Evolutionary conservation across 2,329 filamentous ascomycete species (phyloP).

Genomic region (Claviceps sp.): DNA sequence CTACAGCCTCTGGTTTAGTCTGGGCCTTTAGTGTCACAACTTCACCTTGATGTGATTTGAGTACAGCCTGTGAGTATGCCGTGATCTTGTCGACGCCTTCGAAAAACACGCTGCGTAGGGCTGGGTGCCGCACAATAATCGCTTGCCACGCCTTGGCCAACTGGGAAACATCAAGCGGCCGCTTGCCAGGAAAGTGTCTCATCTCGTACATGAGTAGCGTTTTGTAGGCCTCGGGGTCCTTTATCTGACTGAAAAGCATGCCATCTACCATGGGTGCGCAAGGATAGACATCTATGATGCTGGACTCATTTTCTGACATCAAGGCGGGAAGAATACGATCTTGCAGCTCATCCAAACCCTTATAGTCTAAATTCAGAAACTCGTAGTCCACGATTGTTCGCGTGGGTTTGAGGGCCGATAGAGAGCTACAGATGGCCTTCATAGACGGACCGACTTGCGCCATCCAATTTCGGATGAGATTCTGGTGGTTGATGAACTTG

Average conservation of each 20-base stretch:
- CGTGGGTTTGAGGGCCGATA: neutral
- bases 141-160: constrained; percentile 9
- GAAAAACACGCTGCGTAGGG: constrained; percentile 6
- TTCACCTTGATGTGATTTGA: neutral
- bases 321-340: constrained; percentile 10
- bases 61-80: constrained; percentile 4
- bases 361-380: constrained; percentile 12
- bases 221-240: constrained; percentile 8
- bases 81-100: constrained; percentile 1
- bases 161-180: constrained; percentile 1
- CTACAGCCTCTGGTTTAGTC: neutral
- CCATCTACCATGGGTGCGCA: constrained; percentile 25
- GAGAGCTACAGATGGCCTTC: neutral
- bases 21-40: neutral
- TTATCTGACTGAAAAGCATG: constrained; percentile 20
- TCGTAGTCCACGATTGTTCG: constrained; percentile 1
- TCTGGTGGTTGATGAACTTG: constrained; percentile 1
- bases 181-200: neutral
- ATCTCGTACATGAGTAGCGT: constrained; percentile 10
- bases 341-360: constrained; percentile 13
- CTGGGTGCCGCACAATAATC: constrained; percentile 5
- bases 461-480: constrained; percentile 3
- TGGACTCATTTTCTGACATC: constrained; percentile 6
- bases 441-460: constrained; percentile 1
- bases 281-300: constrained; percentile 23